A percentile compares a stretch with the other conserved stretches of the same genome.
phyloP scores from a whole-genome alignment of 768 basidiomycete species.

The Asterophora lycoperdoides region DNA sequence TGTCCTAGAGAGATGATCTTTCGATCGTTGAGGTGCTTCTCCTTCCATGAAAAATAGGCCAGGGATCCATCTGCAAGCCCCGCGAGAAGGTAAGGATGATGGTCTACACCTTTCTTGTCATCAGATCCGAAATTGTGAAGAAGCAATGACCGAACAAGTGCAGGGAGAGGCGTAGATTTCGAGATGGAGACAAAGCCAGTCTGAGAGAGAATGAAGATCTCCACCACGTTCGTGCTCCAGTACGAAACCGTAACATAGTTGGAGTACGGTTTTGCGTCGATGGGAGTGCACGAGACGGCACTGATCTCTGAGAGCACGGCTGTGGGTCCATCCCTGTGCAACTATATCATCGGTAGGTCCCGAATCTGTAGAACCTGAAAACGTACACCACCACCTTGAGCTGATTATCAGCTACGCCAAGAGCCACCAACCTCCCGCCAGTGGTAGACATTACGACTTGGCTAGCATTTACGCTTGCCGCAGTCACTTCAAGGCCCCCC shows the following conservation, averaged over 20 bases:
- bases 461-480: conserved; percentile 64
- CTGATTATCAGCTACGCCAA: conserved; percentile 41
- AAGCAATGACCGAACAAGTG: conserved; percentile 43
- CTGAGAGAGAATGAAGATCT: conserved; percentile 41
- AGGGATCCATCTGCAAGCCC: conserved; percentile 77
- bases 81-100: conserved; percentile 56
- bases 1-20: conserved; percentile 64
- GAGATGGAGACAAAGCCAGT: conserved; percentile 28
- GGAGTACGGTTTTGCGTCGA: conserved; percentile 47
- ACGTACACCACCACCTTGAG: conserved; percentile 32
- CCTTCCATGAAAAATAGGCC: conserved; percentile 49
- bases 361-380: neutral
- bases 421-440: conserved; percentile 46
- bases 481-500: conserved; percentile 47
- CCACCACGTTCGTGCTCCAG: conserved; percentile 67
- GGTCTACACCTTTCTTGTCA: conserved; percentile 29
- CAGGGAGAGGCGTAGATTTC: conserved; percentile 34
- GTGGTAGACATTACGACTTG: conserved; percentile 61
- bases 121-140: conserved; percentile 57
- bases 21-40: conserved; percentile 38
- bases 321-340: conserved; percentile 11
- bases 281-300: conserved; percentile 59
- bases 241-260: conserved; percentile 59
- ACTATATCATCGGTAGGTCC: conserved; percentile 3
- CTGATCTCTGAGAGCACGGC: conserved; percentile 51